These are phyloP conservation scores for Chenopodium quinoa DNA, from an alignment of 148 eudicot genomes.

Conservation along the genomic window DNA sequence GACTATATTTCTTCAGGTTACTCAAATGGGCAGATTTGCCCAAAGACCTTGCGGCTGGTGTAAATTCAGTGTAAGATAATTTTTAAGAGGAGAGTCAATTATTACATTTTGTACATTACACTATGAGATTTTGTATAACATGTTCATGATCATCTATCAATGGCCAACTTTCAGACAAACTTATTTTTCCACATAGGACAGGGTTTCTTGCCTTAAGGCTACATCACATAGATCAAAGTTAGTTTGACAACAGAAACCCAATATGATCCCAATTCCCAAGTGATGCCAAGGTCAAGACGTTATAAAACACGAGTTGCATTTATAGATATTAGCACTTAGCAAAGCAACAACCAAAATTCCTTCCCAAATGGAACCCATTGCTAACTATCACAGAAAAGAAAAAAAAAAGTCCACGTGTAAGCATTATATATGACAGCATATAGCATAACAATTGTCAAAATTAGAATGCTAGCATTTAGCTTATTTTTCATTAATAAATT, in stretches of 20 bases:
- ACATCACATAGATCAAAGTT: neutral
- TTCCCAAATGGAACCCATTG: no score
- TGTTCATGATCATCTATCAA: neutral
- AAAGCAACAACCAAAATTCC: neutral
- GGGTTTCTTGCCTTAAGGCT: neutral
- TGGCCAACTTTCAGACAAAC: neutral
- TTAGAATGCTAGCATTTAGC: neutral
- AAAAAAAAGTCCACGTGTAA: no score
- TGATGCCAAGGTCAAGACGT: neutral
- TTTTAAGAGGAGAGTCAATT: neutral
- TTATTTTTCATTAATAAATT: neutral
- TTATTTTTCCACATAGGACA: neutral
- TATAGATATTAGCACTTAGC: neutral
- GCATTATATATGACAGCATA: no score
- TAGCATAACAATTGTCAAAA: neutral
- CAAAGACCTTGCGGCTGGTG: neutral
- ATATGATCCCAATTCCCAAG: neutral
- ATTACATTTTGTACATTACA: neutral
- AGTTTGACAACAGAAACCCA: neutral
- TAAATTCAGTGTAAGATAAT: neutral
- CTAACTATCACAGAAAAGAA: no score
- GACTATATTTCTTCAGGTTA: slow-evolving; percentile 6
- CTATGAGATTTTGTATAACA: neutral
- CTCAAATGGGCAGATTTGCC: neutral
- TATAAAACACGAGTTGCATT: neutral